Conservation (phyloP, 331 rosid genomes). For the Pyracantha coccinea region DNA sequence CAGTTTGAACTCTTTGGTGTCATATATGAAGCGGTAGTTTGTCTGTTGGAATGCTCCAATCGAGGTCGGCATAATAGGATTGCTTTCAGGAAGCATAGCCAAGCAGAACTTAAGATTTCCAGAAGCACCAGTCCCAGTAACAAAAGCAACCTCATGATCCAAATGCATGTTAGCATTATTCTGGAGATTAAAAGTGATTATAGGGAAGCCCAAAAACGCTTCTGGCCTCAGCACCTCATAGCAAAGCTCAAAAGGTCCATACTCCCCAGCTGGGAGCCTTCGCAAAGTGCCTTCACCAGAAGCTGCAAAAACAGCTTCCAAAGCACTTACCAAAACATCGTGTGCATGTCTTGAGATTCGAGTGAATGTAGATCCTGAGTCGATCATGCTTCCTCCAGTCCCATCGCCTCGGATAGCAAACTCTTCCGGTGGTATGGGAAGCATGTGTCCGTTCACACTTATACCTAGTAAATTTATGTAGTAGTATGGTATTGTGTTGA, state of each 20-base stretch:
- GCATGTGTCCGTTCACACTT: neutral
- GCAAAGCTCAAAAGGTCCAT: neutral
- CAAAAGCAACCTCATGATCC: neutral
- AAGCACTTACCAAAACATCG: neutral
- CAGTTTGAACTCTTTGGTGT: neutral
- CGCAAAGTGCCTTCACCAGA: neutral
- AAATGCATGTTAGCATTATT: neutral
- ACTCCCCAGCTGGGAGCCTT: neutral
- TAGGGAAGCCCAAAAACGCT: neutral
- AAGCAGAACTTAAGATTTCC: neutral
- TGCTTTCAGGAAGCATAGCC: neutral
- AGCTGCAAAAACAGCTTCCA: neutral
- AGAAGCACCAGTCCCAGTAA: neutral
- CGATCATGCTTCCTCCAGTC: neutral
- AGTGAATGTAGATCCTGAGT: neutral
- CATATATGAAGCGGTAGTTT: neutral
- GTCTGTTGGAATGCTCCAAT: slow-evolving; percentile 2
- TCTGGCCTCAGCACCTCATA: neutral
- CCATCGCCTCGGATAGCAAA: neutral
- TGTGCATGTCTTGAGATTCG: neutral
- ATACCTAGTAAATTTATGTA: neutral
- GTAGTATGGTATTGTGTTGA: neutral
- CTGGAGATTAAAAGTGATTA: neutral
- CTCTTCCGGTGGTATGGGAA: neutral
- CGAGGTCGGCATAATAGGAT: neutral